Percentiles rank a stretch among this genome's conserved stretches.
phyloP scores from a whole-genome alignment of 352 stramenopile genomes.

The Globisporangium cederbergense region DNA sequence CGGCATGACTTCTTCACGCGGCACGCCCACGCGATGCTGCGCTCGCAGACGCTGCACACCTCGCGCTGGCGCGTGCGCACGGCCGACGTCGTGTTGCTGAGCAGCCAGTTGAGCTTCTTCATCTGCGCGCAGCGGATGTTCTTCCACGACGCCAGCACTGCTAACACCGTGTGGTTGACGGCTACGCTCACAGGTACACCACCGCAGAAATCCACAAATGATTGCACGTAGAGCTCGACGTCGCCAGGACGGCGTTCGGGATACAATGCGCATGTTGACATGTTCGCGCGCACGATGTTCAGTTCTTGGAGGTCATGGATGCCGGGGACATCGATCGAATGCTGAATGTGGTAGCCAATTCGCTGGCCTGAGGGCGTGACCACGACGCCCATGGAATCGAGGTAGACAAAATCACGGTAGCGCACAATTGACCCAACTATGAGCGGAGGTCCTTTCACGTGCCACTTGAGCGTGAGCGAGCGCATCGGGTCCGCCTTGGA shows the following conservation, averaged over 20 bases:
- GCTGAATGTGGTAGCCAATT: constrained; percentile 52
- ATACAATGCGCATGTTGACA: constrained; percentile 43
- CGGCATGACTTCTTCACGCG: constrained; percentile 5
- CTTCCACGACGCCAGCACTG: constrained; percentile 1
- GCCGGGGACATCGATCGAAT: constrained; percentile 34
- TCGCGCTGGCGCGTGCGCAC: constrained; percentile 4
- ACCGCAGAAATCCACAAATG: constrained; percentile 26
- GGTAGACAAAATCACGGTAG: constrained; percentile 48
- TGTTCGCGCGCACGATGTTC: constrained; percentile 31
- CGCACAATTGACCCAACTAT: constrained; percentile 31
- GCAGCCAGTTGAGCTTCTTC: constrained; percentile 32
- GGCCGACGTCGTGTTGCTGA: constrained; percentile 12
- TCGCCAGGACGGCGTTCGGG: constrained; percentile 24
- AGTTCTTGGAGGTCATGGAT: constrained; percentile 37
- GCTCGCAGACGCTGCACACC: constrained; percentile 5
- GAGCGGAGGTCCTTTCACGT: constrained; percentile 27
- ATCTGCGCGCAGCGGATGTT: constrained; percentile 35
- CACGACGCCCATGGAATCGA: constrained; percentile 48
- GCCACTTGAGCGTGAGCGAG: constrained; percentile 59
- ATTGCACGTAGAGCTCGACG: constrained; percentile 39
- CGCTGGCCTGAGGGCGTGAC: constrained; percentile 33
- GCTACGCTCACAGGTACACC: constrained; percentile 29
- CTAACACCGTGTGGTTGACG: constrained; percentile 16
- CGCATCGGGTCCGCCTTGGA: constrained; percentile 39
- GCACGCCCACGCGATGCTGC: constrained; percentile 10